Evolutionary conservation across 371 early-diverging fungal species (phyloP).

Genomic region (Mucor circinelloides): DNA sequence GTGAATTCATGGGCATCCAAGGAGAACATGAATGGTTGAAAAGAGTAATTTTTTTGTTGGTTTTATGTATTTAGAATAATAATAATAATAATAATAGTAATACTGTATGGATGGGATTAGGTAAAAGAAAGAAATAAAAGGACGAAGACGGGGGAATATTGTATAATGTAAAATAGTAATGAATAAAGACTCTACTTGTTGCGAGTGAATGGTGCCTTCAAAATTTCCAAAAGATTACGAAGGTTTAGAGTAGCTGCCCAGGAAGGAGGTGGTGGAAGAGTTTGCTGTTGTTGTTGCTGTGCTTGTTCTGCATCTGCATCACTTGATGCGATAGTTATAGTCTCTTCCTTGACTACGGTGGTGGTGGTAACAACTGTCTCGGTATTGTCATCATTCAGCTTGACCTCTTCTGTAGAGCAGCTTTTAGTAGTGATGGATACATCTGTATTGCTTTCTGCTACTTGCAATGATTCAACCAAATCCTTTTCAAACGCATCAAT

Average conservation of each 20-base stretch:
- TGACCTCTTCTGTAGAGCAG: background rate
- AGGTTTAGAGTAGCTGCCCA: constrained; percentile 15
- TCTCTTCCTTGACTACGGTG: background rate
- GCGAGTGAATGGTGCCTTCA: constrained; percentile 19
- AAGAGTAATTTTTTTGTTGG: background rate
- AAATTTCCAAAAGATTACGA: constrained; percentile 18
- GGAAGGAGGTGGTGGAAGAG: background rate
- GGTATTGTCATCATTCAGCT: background rate
- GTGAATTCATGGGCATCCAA: background rate
- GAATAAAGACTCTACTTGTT: background rate
- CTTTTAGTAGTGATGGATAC: background rate
- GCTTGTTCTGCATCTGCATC: background rate
- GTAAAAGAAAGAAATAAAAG: background rate
- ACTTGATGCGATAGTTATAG: background rate
- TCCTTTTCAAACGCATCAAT: background rate
- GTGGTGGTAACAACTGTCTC: background rate
- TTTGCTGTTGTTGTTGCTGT: background rate
- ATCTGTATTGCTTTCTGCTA: constrained; percentile 2
- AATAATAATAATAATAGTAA: background rate
- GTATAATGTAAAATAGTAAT: background rate
- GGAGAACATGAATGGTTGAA: background rate
- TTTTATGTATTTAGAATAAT: background rate
- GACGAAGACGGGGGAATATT: background rate
- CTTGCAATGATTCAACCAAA: constrained; percentile 3
- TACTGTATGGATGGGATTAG: background rate